Conservation (phyloP, 2,329 filamentous ascomycete species). For the Pseudogymnoascus verrucosus region DNA sequence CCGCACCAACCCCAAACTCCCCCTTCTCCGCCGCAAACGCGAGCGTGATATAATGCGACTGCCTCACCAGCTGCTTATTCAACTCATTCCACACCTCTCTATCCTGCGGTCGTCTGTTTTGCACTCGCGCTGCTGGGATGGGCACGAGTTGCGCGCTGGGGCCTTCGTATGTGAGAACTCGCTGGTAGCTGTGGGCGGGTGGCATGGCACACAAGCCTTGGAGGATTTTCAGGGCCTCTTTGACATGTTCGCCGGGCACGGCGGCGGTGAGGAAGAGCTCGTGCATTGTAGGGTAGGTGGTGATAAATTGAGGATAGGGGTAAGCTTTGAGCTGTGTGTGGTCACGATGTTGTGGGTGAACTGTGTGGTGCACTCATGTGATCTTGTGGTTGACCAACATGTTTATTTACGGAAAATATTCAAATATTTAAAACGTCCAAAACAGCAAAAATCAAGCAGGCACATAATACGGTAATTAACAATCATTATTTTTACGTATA, state of each 20-base stretch:
- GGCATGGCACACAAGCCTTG: constrained; percentile 50
- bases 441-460: neutral
- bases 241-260: constrained; percentile 42
- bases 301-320: neutral
- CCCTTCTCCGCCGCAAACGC: constrained; percentile 45
- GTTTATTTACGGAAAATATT: neutral
- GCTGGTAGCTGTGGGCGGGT: constrained; percentile 40
- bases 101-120: constrained; percentile 14
- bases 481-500: neutral
- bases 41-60: constrained; percentile 50
- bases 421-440: neutral
- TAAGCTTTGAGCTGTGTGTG: neutral
- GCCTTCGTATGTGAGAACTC: constrained; percentile 44
- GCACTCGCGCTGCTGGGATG: constrained; percentile 19
- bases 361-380: neutral
- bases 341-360: neutral
- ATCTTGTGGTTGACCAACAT: neutral
- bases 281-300: constrained; percentile 37
- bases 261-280: constrained; percentile 51
- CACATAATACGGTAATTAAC: neutral
- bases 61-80: constrained; percentile 45
- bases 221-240: constrained; percentile 43
- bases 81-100: constrained; percentile 42
- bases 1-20: constrained; percentile 35
- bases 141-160: constrained; percentile 32